These are phyloP conservation scores for Phragmites australis DNA, from an alignment of 176 grass and related monocot species.

Conservation along the genomic window DNA sequence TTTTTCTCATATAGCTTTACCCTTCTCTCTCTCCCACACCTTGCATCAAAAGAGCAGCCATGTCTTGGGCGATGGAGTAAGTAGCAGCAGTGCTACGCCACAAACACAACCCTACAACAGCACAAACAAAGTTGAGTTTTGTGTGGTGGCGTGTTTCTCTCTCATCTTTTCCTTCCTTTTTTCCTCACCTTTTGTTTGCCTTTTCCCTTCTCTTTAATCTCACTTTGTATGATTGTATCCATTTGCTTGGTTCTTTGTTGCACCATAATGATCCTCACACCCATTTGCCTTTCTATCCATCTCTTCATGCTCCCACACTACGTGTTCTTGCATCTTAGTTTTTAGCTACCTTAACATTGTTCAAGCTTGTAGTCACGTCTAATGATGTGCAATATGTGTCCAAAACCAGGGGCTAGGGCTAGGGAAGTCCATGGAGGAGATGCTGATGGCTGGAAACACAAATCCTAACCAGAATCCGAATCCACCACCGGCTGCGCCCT, in stretches of 20 bases:
- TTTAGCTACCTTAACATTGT: slow-evolving; percentile 24
- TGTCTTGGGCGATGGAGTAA: slow-evolving; percentile 60
- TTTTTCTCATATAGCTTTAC: slow-evolving; percentile 64
- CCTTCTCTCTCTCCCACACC: slow-evolving; percentile 4
- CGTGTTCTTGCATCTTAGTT: slow-evolving; percentile 48
- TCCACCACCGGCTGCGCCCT: not conserved
- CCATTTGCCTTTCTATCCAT: not conserved
- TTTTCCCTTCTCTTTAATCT: slow-evolving; percentile 62
- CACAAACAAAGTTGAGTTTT: slow-evolving; percentile 73
- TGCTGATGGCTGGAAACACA: slow-evolving; percentile 48
- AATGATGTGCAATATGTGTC: slow-evolving; percentile 40
- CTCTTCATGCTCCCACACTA: slow-evolving; percentile 1
- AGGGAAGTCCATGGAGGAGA: slow-evolving; percentile 85
- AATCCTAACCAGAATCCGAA: slow-evolving; percentile 49
- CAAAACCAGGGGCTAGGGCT: slow-evolving; percentile 67
- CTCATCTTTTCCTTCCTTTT: slow-evolving; percentile 61
- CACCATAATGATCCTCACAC: slow-evolving; percentile 47
- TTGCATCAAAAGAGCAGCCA: slow-evolving; percentile 76
- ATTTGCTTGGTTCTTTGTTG: slow-evolving; percentile 79
- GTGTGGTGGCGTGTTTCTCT: slow-evolving; percentile 63
- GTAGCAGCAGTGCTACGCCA: slow-evolving; percentile 51
- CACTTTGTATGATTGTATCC: slow-evolving; percentile 77
- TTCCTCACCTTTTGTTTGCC: slow-evolving; percentile 47
- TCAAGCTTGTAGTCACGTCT: slow-evolving; percentile 12
- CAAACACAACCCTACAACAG: slow-evolving; percentile 68